Base-by-base conservation (phyloP, 148 eudicot genomes). In the Rhododendron griersonianum region DNA sequence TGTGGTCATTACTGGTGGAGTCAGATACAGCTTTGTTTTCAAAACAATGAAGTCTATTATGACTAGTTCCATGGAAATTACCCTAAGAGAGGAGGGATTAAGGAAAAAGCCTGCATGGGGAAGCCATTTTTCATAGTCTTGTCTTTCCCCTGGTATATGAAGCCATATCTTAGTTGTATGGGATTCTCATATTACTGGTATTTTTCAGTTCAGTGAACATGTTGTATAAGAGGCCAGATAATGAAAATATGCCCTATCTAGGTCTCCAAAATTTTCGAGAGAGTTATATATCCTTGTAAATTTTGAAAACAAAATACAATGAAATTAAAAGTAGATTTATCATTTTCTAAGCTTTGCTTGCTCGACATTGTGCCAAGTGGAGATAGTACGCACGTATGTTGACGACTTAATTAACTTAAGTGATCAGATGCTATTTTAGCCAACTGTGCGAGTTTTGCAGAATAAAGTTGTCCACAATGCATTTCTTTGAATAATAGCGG, bases 1-100 rank as follows among this genome's bases (percentile, higher is more conserved):
- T 92, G 28, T 94, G 94, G 94, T 92, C 94, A n/a, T 87, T 94
- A 53, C 80, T 91, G 84, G 90, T 92, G 21, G 88, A 91, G 39
- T 84, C 91, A n/a, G 88, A 79, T 30, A 11, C 87, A 74, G 37
- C 81, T 77, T 50, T 30, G n/a, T 45, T 63, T 30, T 65, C 83
- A 13, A 25, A 71, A 51, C 48, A 53, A 9, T 86, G 88, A 53
- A 69, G 16, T 28, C 75, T 69, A 30, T 41, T 28, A 65, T 25
- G 14, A 65, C 11, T 65, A 25, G 14, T 69, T 69, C 75, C 75
- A 30, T 69, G 75, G 37, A 69, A 69, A 69, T 69, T 69, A 69
- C 6, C 75, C 37, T 28, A 4, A 69, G 37, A 69, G 37, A 69
- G 37, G 75, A 69, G 16, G 37, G 7, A 28, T 9, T 0, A 63